These are phyloP conservation scores for Aspergillus sp. DNA, from an alignment of 2,329 filamentous ascomycete genomes.

Conservation along the genomic window DNA sequence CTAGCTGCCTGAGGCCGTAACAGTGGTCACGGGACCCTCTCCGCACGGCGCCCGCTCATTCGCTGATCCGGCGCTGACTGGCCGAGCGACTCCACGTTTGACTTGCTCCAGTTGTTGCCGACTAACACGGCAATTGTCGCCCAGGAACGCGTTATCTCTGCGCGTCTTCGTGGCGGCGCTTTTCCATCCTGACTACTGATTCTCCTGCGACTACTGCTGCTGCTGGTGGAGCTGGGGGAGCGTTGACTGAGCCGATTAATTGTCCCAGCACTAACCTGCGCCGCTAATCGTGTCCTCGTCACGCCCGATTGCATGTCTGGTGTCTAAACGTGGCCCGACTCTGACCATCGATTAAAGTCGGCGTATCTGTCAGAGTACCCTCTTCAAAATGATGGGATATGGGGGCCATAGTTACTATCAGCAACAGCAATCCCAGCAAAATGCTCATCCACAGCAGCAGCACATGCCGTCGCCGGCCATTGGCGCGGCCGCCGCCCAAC, in stretches of 20 bases:
- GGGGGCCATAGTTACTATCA: conserved; percentile 32
- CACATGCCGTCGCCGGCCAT: conserved; percentile 33
- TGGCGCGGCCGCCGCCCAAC: conserved; percentile 22
- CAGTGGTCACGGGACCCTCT: neutral
- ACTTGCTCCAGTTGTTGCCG: neutral
- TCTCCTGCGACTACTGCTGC: neutral
- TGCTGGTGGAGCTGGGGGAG: conserved; percentile 9
- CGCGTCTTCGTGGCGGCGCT: conserved; percentile 9
- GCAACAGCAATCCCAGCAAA: conserved; percentile 25
- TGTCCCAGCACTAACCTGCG: neutral
- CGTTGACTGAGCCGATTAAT: conserved; percentile 1
- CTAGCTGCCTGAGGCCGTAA: conserved; percentile 5
- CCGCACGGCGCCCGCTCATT: conserved; percentile 2
- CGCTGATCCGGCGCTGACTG: neutral
- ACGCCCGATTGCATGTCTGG: conserved; percentile 3
- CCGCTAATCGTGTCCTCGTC: neutral
- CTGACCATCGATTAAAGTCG: neutral
- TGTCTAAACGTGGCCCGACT: conserved; percentile 1
- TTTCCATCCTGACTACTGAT: neutral
- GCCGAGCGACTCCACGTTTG: neutral
- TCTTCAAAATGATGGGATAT: conserved; percentile 37
- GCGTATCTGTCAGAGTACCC: neutral
- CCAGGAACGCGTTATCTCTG: conserved; percentile 8
- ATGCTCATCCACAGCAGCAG: conserved; percentile 26
- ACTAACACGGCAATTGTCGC: neutral